Evolutionary conservation across 2,329 filamentous ascomycete species (phyloP), one percentile per base, ranked within the genome.

Genomic region (Neopestalotiopsis sp.): DNA sequence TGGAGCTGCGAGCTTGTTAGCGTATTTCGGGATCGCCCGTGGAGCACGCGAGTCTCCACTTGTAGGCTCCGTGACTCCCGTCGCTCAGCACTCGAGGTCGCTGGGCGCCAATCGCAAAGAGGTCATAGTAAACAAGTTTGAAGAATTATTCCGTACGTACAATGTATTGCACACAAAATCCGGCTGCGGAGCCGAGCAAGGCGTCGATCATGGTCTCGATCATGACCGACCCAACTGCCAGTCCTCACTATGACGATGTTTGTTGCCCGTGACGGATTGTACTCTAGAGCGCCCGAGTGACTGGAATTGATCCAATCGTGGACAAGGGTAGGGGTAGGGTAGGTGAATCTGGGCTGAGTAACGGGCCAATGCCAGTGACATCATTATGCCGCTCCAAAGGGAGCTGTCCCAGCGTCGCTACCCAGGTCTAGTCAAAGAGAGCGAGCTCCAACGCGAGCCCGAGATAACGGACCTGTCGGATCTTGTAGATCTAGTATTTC

Each of bases 391-490:
- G 62, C 14, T 12, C 40, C 4, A 28, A n/a, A n/a, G 42, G 38
- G 24, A 49, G 62, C 62, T 62, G n/a, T 53, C 30, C 34, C 59
- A 20, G 57, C 57, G 13, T 59, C 30, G 57, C 30, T 28, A 12
- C 59, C 34, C 40, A n/a, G 59, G 30, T 24, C 59, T 28, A 24
- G 30, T 38, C 13, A 38, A 14, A 38, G 34, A 34, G 59, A 62
- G 49, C 63, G 17, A 57, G 42, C 49, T 32, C 32, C 24, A 66
- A 40, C 63, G 49, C 63, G 63, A 66, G 49, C 63, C 42, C 63
- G 63, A 56, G 63, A 66, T 57, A 66, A 66, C 63, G 63, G 63
- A 66, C n/a, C 63, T 66, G 17, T 49, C 63, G 63, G 63, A 58
- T 20, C 38, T 61, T 30, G 30, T 34, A 42, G 30, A 30, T 20